These are phyloP conservation scores for Wallacemonas sp. DNA, from an alignment of 208 protist genomes.

Conservation along the genomic window DNA sequence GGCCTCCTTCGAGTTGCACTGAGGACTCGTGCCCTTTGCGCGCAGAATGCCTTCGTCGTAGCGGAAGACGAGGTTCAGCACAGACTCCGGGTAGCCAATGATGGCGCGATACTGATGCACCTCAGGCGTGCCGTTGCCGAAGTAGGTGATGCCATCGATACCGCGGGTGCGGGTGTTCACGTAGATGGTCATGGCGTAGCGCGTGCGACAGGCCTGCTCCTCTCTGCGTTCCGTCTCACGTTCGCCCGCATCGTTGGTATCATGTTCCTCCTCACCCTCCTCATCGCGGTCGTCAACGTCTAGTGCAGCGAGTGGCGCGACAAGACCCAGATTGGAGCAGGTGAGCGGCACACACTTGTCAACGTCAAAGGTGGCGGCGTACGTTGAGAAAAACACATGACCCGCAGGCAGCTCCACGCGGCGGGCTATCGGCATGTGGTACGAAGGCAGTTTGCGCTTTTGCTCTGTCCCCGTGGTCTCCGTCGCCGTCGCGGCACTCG, in stretches of 20 bases:
- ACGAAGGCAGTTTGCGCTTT: conserved; percentile 40
- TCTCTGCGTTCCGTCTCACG: background rate
- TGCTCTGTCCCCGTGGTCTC: background rate
- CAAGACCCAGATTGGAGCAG: conserved; percentile 3
- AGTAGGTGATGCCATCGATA: conserved; percentile 82
- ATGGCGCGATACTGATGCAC: conserved; percentile 78
- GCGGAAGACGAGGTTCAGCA: conserved; percentile 80
- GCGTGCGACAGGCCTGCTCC: conserved; percentile 33
- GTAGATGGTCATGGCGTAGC: conserved; percentile 63
- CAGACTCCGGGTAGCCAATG: conserved; percentile 79
- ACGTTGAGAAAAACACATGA: conserved; percentile 35
- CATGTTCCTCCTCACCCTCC: background rate
- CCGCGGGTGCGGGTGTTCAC: conserved; percentile 57
- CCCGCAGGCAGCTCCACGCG: conserved; percentile 56
- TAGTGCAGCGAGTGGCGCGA: background rate
- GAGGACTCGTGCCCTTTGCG: conserved; percentile 7
- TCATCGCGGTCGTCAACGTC: background rate
- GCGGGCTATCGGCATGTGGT: conserved; percentile 42
- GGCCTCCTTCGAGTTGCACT: conserved; percentile 1
- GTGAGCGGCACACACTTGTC: background rate
- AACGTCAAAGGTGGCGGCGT: conserved; percentile 21
- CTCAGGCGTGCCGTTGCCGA: conserved; percentile 73
- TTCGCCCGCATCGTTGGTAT: background rate
- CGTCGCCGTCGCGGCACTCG: background rate
- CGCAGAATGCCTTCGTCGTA: conserved; percentile 53